Conservation (phyloP, 768 basidiomycete species). For the Mycena indigotica region DNA sequence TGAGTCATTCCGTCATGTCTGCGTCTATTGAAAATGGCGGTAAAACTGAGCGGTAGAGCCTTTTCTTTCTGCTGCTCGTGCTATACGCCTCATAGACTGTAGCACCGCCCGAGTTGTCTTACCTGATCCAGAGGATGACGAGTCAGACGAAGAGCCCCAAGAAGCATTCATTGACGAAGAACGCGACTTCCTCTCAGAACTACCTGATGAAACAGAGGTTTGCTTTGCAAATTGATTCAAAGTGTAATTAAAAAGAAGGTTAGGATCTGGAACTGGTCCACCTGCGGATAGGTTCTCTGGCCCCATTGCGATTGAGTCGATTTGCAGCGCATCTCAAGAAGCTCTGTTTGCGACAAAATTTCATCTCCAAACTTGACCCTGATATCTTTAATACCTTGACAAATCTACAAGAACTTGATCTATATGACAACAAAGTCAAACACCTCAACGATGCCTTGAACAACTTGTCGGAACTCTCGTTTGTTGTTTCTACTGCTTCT, state of each 20-base stretch:
- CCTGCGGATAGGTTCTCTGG: conserved; percentile 69
- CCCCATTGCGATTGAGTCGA: conserved; percentile 66
- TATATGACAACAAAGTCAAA: conserved; percentile 96
- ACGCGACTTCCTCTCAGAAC: conserved; percentile 71
- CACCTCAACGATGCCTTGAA: conserved; percentile 66
- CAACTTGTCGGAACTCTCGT: conserved; percentile 58
- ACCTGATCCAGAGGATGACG: conserved; percentile 46
- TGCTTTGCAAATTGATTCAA: not conserved
- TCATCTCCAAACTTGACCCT: conserved; percentile 71
- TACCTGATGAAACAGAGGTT: conserved; percentile 86
- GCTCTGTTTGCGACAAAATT: conserved; percentile 87
- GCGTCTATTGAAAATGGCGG: not conserved
- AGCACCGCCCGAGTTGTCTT: conserved; percentile 47
- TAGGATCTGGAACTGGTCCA: conserved; percentile 90
- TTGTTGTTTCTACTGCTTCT: conserved; percentile 28
- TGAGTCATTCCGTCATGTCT: not conserved
- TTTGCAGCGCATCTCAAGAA: conserved; percentile 71
- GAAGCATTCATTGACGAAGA: conserved; percentile 50
- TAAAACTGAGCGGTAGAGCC: conserved; percentile 5
- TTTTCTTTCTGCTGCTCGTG: not conserved
- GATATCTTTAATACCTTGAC: conserved; percentile 66
- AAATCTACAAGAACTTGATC: conserved; percentile 84
- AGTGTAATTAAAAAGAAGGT: conserved; percentile 15
- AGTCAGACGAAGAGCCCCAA: conserved; percentile 48
- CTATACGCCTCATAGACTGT: not conserved